Evolutionary conservation across 2,329 filamentous ascomycete species (phyloP).

Genomic region (Beauveria scarabaeidicola): DNA sequence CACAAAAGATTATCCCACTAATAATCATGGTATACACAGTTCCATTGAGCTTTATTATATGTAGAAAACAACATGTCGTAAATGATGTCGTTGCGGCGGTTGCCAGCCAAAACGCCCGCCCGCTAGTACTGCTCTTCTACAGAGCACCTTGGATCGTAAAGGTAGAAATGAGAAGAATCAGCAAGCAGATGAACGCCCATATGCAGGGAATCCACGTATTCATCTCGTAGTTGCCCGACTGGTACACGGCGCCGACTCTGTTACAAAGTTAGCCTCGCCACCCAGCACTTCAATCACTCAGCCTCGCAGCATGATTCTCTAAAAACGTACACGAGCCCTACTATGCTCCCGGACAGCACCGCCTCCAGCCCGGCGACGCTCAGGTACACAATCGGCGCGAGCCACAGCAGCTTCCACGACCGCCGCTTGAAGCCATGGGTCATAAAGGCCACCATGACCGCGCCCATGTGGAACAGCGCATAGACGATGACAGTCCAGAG

Average conservation of each 20-base stretch:
- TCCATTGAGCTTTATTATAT: neutral
- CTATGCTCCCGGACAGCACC: constrained; percentile 69
- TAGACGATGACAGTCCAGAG: constrained; percentile 81
- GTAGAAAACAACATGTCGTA: neutral
- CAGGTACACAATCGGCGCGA: constrained; percentile 62
- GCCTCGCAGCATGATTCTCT: neutral
- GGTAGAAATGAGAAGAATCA: constrained; percentile 76
- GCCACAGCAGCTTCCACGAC: constrained; percentile 58
- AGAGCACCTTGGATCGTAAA: constrained; percentile 90
- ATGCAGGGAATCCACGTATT: constrained; percentile 90
- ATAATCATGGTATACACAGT: no score
- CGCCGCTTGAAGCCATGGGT: constrained; percentile 56
- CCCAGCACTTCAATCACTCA: neutral
- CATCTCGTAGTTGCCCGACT: constrained; percentile 78
- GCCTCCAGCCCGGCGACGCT: constrained; percentile 68
- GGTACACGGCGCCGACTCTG: constrained; percentile 72
- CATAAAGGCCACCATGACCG: constrained; percentile 60
- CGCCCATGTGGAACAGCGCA: constrained; percentile 63
- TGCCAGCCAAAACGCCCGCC: neutral
- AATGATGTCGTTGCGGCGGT: neutral
- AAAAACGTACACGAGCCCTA: constrained; percentile 63
- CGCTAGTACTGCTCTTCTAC: constrained; percentile 30
- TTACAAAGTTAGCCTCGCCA: constrained; percentile 13
- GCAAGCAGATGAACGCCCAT: constrained; percentile 77
- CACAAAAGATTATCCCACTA: no score